Conservation (phyloP, 345 rosid species). For the Laguncularia racemosa region DNA sequence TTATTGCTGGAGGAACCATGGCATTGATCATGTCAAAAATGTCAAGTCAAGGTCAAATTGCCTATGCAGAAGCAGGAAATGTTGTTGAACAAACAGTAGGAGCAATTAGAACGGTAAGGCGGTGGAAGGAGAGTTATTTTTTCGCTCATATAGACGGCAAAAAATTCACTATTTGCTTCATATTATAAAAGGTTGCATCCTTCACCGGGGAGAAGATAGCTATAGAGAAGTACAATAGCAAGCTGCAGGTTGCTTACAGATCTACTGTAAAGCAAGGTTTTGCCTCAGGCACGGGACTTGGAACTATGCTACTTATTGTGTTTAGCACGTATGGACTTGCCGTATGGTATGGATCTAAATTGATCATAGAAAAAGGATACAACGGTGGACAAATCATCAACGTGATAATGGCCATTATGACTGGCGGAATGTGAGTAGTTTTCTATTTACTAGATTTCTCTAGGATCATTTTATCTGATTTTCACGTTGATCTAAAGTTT, state of each 20-base stretch:
- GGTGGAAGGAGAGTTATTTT: not conserved
- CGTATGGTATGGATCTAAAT: conserved; percentile 60
- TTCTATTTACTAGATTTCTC: not conserved
- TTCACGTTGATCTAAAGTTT: not conserved
- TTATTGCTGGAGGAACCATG: conserved; percentile 47
- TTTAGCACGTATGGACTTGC: conserved; percentile 59
- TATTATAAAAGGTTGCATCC: conserved; percentile 56
- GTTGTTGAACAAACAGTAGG: conserved; percentile 85
- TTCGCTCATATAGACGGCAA: not conserved
- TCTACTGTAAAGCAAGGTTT: conserved; percentile 58
- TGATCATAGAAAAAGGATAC: conserved; percentile 59
- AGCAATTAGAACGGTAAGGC: conserved; percentile 70
- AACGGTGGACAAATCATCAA: conserved; percentile 71
- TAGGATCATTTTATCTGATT: not conserved
- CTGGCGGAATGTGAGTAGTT: conserved; percentile 66
- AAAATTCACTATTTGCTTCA: not conserved
- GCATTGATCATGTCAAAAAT: conserved; percentile 49
- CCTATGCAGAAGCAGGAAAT: conserved; percentile 81
- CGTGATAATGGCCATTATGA: conserved; percentile 54
- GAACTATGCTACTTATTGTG: conserved; percentile 32
- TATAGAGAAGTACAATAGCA: conserved; percentile 44
- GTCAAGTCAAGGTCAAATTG: conserved; percentile 70
- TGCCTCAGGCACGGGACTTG: conserved; percentile 66
- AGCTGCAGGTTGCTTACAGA: conserved; percentile 47
- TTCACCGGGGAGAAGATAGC: conserved; percentile 84